These are phyloP conservation scores for Massariosphaeria phaeospora DNA, from an alignment of 495 filamentous ascomycete species.

Conservation along the genomic window DNA sequence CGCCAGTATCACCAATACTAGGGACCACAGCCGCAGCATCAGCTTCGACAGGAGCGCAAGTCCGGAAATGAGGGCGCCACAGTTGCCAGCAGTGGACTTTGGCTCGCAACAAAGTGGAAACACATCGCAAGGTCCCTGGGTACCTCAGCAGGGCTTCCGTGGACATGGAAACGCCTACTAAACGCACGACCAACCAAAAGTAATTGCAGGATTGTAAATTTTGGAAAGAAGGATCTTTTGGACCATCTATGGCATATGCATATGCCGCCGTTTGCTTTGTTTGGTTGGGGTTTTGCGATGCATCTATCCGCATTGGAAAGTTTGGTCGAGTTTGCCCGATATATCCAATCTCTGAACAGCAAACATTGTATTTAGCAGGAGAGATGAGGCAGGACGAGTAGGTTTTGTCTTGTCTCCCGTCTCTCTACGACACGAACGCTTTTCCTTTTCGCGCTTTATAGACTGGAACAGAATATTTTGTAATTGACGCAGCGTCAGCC, in stretches of 20 bases:
- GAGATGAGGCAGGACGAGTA: too few relatives aligned
- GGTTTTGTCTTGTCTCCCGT: background rate
- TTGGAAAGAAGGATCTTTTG: background rate
- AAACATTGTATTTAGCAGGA: too few relatives aligned
- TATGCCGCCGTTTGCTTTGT: slow-evolving; percentile 8
- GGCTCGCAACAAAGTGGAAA: slow-evolving; percentile 10
- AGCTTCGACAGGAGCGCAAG: slow-evolving; percentile 7
- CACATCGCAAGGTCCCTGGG: slow-evolving; percentile 2
- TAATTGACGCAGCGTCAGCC: slow-evolving; percentile 22
- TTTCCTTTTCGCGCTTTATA: slow-evolving; percentile 21
- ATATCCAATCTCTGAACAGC: too few relatives aligned
- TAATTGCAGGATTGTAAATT: slow-evolving; percentile 26
- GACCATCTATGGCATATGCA: slow-evolving; percentile 5
- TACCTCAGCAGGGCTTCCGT: slow-evolving; percentile 1
- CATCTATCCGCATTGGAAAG: too few relatives aligned
- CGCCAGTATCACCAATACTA: slow-evolving; percentile 16
- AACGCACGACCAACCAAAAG: slow-evolving; percentile 10
- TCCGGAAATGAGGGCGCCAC: slow-evolving; percentile 19
- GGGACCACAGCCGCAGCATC: slow-evolving; percentile 17
- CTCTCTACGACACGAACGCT: slow-evolving; percentile 18
- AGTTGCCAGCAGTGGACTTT: slow-evolving; percentile 29
- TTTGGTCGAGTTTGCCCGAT: too few relatives aligned
- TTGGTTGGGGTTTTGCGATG: background rate
- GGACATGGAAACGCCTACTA: slow-evolving; percentile 10
- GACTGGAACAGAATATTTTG: slow-evolving; percentile 6